Base-by-base conservation (phyloP, 805 yeast genomes). In the Starmera dryadoides region DNA sequence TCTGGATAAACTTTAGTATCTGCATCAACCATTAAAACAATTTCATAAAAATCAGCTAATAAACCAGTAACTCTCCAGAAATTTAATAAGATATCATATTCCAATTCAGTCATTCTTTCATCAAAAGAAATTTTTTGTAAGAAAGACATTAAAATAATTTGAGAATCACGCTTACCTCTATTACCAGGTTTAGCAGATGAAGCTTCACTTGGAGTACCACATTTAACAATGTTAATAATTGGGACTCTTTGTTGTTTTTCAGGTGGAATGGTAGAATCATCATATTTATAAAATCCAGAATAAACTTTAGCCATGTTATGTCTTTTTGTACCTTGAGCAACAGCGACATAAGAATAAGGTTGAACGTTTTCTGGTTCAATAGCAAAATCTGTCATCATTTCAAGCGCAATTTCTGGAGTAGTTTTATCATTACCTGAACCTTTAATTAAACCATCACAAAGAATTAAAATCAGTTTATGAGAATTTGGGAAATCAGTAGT, bases 281-380 rank as follows among this genome's bases (percentile, higher is more conserved):
- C 79, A 56, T 89, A 93, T 49, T 81, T 81, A 66, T 93, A 93
- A 58, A 86, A 93, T 0, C 98, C 98, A 11, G 96, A 81, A 55
- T 87, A 91, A 3, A 91, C 88, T 62, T 89, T 91, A 22, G 98
- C 97, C 96, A 89, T 88, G 59, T 93, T 93, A 57, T 93, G 98
- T 58, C 98, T 81, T 64, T 87, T 93, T 4, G 85, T 52, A 50
- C 98, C 98, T 50, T 84, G 84, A 3, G 96, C 95, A 31, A 93
- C 97, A 7, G 98, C 95, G 29, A 93, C 95, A 58, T 93, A 91
- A 0, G 97, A 88, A 53, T 79, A 71, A 0, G 97, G 75, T 55
- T 75, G 63, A 6, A 87, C 96, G 14, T 86, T 79, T 16, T 86
- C 94, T 9, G 70, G 73, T 1, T 86, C 84, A 28, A 73, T 68